Evolutionary conservation across 2,329 filamentous ascomycete genomes (phyloP).

Genomic region (Trichoderma gracile): DNA sequence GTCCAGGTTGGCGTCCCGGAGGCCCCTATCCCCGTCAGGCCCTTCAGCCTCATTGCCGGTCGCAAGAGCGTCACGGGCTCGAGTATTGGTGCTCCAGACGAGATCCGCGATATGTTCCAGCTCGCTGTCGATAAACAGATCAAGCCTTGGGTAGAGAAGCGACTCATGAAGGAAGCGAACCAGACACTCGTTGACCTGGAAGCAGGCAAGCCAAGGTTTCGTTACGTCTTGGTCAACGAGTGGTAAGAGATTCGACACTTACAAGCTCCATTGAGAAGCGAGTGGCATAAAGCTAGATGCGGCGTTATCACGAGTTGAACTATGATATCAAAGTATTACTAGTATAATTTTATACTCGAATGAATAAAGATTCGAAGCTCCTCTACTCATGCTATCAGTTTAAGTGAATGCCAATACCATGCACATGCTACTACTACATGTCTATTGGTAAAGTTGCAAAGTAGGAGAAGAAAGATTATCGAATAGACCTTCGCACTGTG

Average conservation of each 20-base stretch:
- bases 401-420: no score
- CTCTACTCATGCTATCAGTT: no score
- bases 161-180: conserved; percentile 58
- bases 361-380: neutral
- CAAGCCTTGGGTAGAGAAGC: conserved; percentile 57
- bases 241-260: neutral
- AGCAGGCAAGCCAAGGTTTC: conserved; percentile 52
- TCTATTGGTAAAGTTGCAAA: no score
- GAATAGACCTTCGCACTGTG: no score
- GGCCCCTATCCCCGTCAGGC: conserved; percentile 25
- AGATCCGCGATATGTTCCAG: conserved; percentile 61
- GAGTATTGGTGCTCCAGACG: conserved; percentile 51
- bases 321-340: neutral
- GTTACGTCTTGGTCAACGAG: conserved; percentile 49
- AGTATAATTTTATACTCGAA: neutral
- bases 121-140: conserved; percentile 57
- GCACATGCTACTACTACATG: no score
- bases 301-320: neutral
- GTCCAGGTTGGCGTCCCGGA: conserved; percentile 59
- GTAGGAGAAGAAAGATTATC: no score
- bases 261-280: no score
- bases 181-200: conserved; percentile 58
- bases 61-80: conserved; percentile 51
- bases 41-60: conserved; percentile 56
- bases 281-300: no score